Evolutionary conservation across 1,284 basidiomycete genomes (phyloP).

Genomic region (Trichosporon sp.): DNA sequence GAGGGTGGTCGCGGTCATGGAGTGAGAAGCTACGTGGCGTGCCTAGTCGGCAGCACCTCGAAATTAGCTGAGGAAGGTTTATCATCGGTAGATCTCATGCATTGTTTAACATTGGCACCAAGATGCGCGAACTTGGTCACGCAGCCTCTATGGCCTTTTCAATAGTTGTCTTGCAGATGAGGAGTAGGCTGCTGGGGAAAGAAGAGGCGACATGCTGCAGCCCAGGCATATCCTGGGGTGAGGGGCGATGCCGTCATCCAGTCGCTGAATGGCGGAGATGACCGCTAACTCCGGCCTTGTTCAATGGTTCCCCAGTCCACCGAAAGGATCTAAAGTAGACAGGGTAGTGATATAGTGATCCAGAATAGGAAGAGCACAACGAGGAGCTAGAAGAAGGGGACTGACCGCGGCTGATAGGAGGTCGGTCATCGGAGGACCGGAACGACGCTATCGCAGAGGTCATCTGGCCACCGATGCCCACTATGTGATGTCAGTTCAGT

Average conservation of each 20-base stretch:
- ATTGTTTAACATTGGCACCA: neutral
- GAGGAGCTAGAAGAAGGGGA: too few relatives aligned
- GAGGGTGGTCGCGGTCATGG: neutral
- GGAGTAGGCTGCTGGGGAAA: neutral
- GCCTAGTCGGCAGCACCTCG: neutral
- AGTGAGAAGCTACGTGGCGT: constrained; percentile 1
- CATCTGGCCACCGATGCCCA: too few relatives aligned
- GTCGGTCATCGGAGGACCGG: too few relatives aligned
- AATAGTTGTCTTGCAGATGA: neutral
- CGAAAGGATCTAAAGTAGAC: too few relatives aligned
- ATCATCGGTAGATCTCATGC: neutral
- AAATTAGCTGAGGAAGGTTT: neutral
- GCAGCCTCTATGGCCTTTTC: neutral
- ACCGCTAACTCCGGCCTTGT: neutral
- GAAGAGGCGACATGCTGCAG: neutral
- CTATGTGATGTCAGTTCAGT: too few relatives aligned
- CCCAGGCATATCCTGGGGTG: neutral
- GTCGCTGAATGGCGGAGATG: neutral
- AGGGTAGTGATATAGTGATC: too few relatives aligned
- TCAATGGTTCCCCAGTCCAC: too few relatives aligned
- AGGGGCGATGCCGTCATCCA: neutral
- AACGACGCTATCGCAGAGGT: too few relatives aligned
- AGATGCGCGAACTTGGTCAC: too few relatives aligned
- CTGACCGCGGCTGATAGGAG: too few relatives aligned
- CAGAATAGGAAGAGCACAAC: too few relatives aligned